These are phyloP conservation scores for Aphanomyces stellatus DNA, from an alignment of 352 stramenopile species.

Conservation along the genomic window DNA sequence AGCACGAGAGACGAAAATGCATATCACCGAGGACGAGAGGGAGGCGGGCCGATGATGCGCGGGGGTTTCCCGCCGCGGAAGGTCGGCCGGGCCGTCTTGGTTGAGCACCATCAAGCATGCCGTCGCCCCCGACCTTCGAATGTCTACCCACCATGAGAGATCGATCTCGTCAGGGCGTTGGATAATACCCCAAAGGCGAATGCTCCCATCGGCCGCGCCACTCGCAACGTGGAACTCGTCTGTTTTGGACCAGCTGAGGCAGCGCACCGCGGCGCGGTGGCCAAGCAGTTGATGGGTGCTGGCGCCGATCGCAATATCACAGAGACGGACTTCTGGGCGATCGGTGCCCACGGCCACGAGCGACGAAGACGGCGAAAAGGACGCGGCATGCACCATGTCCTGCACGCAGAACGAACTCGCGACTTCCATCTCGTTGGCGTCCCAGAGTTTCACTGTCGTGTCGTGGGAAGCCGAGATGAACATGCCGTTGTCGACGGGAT, in stretches of 20 bases:
- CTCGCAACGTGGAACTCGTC: slow-evolving; percentile 69
- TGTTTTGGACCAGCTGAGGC: slow-evolving; percentile 56
- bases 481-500: slow-evolving; percentile 70
- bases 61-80: slow-evolving; percentile 26
- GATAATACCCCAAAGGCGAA: slow-evolving; percentile 50
- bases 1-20: too few species aligned
- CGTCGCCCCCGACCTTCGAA: slow-evolving; percentile 68
- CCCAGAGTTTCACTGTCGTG: slow-evolving; percentile 61
- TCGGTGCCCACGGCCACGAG: slow-evolving; percentile 62
- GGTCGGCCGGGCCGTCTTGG: slow-evolving; percentile 41
- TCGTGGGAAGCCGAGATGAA: slow-evolving; percentile 73
- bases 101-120: slow-evolving; percentile 79
- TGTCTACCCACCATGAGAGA: too few species aligned
- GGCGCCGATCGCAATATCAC: slow-evolving; percentile 57
- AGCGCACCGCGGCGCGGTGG: slow-evolving; percentile 69
- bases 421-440: slow-evolving; percentile 57
- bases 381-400: slow-evolving; percentile 48
- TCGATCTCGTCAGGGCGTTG: too few species aligned
- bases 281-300: slow-evolving; percentile 62
- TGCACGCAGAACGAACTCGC: slow-evolving; percentile 53
- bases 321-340: slow-evolving; percentile 56
- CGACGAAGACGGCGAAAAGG: slow-evolving; percentile 55
- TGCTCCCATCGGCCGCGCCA: slow-evolving; percentile 45
- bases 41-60: too few species aligned
- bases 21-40: too few species aligned